Evolutionary conservation across 2,329 filamentous ascomycete species (phyloP).

Genomic region (Stachybotrys elegans): DNA sequence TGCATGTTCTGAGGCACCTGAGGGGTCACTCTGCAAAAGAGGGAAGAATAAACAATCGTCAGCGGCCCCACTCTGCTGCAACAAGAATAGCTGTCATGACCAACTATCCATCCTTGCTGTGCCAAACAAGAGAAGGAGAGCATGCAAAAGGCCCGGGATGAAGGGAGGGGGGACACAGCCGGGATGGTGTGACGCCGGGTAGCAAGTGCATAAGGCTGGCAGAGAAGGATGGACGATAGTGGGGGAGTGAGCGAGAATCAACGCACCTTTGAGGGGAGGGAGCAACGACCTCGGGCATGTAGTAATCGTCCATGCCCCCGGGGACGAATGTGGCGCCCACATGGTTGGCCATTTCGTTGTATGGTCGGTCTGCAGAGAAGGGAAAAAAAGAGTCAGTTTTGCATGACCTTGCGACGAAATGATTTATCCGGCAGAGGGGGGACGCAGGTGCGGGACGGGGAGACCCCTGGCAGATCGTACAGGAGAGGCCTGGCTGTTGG

Average conservation of each 20-base stretch:
- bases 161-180: too few species aligned
- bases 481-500: too few species aligned
- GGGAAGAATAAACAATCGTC: conserved; percentile 24
- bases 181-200: too few species aligned
- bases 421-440: conserved; percentile 13
- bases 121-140: too few species aligned
- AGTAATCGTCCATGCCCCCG: conserved; percentile 54
- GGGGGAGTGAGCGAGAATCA: conserved; percentile 11
- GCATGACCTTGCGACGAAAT: not conserved
- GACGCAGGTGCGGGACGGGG: conserved; percentile 13
- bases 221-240: conserved; percentile 2
- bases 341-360: conserved; percentile 18
- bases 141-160: too few species aligned
- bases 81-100: too few species aligned
- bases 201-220: too few species aligned
- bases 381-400: not conserved
- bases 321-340: conserved; percentile 55
- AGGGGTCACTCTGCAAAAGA: conserved; percentile 70
- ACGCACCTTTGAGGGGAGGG: conserved; percentile 54
- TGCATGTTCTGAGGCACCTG: conserved; percentile 97
- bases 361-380: not conserved
- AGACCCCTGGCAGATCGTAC: too few species aligned
- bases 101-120: too few species aligned
- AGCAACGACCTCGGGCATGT: conserved; percentile 55
- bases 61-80: conserved; percentile 27